phyloP scores from a whole-genome alignment of 2,329 filamentous ascomycete species.

The Claviceps sp. region DNA sequence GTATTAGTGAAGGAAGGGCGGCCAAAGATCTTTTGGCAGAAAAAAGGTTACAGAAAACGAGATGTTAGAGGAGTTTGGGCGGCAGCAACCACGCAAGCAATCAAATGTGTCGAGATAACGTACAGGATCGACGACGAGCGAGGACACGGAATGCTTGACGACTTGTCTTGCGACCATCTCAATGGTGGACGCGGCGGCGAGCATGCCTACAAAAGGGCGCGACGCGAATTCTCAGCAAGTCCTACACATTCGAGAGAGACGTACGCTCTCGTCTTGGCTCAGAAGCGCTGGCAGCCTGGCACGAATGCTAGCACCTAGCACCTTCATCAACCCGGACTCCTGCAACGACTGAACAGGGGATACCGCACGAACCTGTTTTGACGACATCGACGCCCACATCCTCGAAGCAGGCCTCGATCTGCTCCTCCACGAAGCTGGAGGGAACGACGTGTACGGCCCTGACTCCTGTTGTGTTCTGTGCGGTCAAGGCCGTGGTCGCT shows the following conservation, averaged over 20 bases:
- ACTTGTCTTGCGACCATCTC: conserved; percentile 20
- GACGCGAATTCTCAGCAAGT: background rate
- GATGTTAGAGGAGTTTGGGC: background rate
- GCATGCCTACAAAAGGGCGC: conserved; percentile 20
- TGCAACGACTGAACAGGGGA: too few species aligned
- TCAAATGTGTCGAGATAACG: background rate
- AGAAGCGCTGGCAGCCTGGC: too few species aligned
- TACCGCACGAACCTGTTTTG: conserved; percentile 57
- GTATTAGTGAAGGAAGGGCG: background rate
- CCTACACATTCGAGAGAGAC: background rate
- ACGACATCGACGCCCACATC: conserved; percentile 84
- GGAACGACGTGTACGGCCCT: conserved; percentile 69
- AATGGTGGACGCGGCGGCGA: conserved; percentile 24
- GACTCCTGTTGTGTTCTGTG: conserved; percentile 83
- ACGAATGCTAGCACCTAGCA: too few species aligned
- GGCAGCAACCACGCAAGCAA: background rate
- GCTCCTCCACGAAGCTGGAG: conserved; percentile 63
- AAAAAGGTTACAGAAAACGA: background rate
- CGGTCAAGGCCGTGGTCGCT: conserved; percentile 87
- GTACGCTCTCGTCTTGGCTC: too few species aligned
- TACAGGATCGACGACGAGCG: conserved; percentile 26
- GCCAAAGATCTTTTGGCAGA: background rate
- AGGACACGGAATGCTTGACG: conserved; percentile 16
- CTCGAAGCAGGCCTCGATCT: conserved; percentile 71
- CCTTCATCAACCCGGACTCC: too few species aligned